These are phyloP conservation scores for Guadua angustifolia DNA, from an alignment of 176 grass and related monocot species.

Conservation along the genomic window DNA sequence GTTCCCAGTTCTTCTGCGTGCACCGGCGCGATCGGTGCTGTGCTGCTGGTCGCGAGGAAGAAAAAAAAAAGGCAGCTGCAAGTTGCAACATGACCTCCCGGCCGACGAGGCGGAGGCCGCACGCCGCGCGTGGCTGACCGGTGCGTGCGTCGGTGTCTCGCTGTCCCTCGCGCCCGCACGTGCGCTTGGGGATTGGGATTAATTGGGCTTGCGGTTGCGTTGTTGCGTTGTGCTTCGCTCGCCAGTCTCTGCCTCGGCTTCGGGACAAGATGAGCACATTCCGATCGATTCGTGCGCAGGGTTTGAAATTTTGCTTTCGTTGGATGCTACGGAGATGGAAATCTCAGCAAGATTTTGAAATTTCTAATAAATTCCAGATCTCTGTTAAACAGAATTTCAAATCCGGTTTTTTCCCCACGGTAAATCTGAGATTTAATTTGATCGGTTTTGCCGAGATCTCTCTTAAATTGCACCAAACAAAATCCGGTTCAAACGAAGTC, in stretches of 20 bases:
- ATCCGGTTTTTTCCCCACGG: too few relatives aligned
- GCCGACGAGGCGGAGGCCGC: conserved; percentile 30
- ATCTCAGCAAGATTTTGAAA: too few relatives aligned
- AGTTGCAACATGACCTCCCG: background rate
- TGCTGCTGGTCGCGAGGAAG: background rate
- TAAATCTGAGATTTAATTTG: too few relatives aligned
- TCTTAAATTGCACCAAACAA: too few relatives aligned
- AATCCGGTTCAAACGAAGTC: too few relatives aligned
- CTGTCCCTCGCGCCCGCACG: background rate
- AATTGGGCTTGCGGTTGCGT: background rate
- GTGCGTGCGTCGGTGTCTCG: background rate
- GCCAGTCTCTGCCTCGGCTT: conserved; percentile 29
- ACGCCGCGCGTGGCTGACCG: background rate
- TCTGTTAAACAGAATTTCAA: too few relatives aligned
- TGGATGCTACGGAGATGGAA: too few relatives aligned
- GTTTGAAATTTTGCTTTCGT: too few relatives aligned
- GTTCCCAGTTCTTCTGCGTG: background rate
- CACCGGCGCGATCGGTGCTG: background rate
- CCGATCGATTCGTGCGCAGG: background rate
- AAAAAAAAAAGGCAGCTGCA: background rate
- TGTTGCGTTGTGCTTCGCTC: conserved; percentile 17
- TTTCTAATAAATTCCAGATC: too few relatives aligned
- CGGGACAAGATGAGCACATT: background rate
- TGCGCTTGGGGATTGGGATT: background rate
- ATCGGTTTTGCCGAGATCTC: too few relatives aligned